Percentiles rank a stretch among this genome's conserved stretches.
Conservation (phyloP, 805 yeast genomes). For the Sugiyamaella floridensis region DNA sequence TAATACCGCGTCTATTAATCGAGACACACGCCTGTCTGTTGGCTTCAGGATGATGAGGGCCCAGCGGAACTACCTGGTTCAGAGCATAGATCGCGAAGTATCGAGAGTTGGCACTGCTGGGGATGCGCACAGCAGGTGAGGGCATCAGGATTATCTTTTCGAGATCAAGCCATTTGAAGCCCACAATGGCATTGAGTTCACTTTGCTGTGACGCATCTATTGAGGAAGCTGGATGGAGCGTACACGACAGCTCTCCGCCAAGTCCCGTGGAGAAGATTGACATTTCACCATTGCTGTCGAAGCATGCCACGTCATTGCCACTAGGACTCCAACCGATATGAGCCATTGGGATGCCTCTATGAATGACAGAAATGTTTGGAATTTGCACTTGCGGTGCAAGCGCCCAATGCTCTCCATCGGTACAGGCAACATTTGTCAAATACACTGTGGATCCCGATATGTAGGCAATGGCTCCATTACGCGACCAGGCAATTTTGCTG, state of each 20-base stretch:
- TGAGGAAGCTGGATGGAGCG: conserved; percentile 11
- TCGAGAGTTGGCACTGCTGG: conserved; percentile 10
- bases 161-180: conserved; percentile 66
- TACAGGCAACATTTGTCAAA: conserved; percentile 63
- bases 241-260: conserved; percentile 18
- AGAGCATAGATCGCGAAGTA: conserved; percentile 42
- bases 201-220: conserved; percentile 3
- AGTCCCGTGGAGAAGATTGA: conserved; percentile 24
- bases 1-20: conserved; percentile 53
- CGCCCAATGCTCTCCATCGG: conserved; percentile 75
- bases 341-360: conserved; percentile 15
- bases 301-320: conserved; percentile 74
- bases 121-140: conserved; percentile 46
- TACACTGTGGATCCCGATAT: conserved; percentile 38
- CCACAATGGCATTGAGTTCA: conserved; percentile 28
- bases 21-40: conserved; percentile 67
- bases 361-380: conserved; percentile 18
- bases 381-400: conserved; percentile 50
- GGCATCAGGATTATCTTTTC: conserved; percentile 59
- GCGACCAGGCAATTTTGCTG: conserved; percentile 61
- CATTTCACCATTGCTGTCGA: conserved; percentile 43
- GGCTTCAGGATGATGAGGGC: conserved; percentile 60
- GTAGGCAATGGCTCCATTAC: conserved; percentile 78
- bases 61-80: conserved; percentile 50
- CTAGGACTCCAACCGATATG: conserved; percentile 57